These are phyloP conservation scores for Kodamaea kakaduensis DNA, from an alignment of 805 yeast genomes.

Conservation along the genomic window DNA sequence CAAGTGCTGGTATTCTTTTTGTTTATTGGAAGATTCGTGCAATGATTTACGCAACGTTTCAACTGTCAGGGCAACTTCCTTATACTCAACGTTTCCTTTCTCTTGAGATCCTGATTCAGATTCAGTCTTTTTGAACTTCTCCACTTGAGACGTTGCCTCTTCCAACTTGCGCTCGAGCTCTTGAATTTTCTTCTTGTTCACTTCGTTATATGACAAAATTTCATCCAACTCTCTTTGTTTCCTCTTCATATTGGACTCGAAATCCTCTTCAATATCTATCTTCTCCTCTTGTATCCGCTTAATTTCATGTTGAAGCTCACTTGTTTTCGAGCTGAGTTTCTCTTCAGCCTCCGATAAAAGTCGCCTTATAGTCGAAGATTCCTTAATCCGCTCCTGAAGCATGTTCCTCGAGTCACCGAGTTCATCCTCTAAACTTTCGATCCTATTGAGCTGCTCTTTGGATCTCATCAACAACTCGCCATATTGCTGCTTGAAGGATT, in stretches of 20 bases:
- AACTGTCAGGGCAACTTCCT: constrained; percentile 27
- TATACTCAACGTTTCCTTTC: constrained; percentile 10
- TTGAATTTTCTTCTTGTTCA: constrained; percentile 37
- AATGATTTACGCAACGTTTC: constrained; percentile 52
- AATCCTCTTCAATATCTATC: constrained; percentile 52
- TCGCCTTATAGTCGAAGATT: constrained; percentile 67
- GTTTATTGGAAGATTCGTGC: constrained; percentile 45
- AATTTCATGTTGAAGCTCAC: constrained; percentile 54
- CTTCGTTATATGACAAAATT: constrained; percentile 36
- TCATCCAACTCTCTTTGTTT: constrained; percentile 68
- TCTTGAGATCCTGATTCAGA: not conserved
- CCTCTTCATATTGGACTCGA: constrained; percentile 38
- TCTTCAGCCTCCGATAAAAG: constrained; percentile 67
- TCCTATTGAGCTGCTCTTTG: constrained; percentile 57
- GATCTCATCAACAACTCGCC: constrained; percentile 68
- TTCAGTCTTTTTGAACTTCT: constrained; percentile 5
- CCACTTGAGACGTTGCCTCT: constrained; percentile 16
- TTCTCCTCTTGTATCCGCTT: constrained; percentile 56
- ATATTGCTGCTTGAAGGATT: constrained; percentile 55
- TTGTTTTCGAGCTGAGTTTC: constrained; percentile 44
- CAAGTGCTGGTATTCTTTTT: constrained; percentile 52
- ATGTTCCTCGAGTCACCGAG: constrained; percentile 67
- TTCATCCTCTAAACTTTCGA: constrained; percentile 76
- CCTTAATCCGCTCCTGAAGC: constrained; percentile 78
- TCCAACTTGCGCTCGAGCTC: constrained; percentile 32